Conservation (phyloP, 345 rosid genomes). For the Cardiospermum halicacabum region DNA sequence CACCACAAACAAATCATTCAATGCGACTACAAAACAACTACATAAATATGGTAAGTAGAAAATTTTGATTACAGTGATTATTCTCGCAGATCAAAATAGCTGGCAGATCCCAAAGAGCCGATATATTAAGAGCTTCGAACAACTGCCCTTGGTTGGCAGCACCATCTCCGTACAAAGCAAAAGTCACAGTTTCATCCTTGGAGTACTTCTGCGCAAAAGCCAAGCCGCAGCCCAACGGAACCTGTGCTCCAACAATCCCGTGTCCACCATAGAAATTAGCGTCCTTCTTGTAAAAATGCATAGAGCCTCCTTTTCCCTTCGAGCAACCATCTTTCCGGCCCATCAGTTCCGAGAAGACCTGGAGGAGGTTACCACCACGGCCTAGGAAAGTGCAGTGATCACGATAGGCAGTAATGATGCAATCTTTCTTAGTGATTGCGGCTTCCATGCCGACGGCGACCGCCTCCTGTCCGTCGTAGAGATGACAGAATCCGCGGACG, state of each 20-base stretch:
- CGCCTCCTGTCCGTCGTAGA: constrained; percentile 98
- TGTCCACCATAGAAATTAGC: constrained; percentile 85
- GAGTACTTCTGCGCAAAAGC: constrained; percentile 94
- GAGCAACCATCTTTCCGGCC: constrained; percentile 87
- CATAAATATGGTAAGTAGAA: neutral
- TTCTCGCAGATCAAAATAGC: constrained; percentile 92
- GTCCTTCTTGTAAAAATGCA: constrained; percentile 95
- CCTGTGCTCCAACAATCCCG: constrained; percentile 96
- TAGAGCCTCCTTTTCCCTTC: constrained; percentile 90
- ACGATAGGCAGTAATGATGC: constrained; percentile 84
- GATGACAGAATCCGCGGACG: constrained; percentile 94
- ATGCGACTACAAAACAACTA: neutral
- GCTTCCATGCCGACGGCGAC: constrained; percentile 97
- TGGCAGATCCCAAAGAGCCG: constrained; percentile 98
- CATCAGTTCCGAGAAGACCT: constrained; percentile 88
- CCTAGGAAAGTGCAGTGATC: constrained; percentile 84
- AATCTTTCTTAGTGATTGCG: constrained; percentile 77
- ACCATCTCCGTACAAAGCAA: constrained; percentile 88
- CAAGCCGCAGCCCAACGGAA: constrained; percentile 90
- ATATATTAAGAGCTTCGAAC: constrained; percentile 86
- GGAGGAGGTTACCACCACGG: constrained; percentile 75
- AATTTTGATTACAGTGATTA: constrained; percentile 65
- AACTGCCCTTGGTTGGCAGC: constrained; percentile 99
- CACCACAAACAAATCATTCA: constrained; percentile 4
- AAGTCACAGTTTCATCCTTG: constrained; percentile 81